Evolutionary conservation across 1,284 basidiomycete genomes (phyloP), one percentile per base, ranked within the genome.

Genomic region (Peniophora sp.): DNA sequence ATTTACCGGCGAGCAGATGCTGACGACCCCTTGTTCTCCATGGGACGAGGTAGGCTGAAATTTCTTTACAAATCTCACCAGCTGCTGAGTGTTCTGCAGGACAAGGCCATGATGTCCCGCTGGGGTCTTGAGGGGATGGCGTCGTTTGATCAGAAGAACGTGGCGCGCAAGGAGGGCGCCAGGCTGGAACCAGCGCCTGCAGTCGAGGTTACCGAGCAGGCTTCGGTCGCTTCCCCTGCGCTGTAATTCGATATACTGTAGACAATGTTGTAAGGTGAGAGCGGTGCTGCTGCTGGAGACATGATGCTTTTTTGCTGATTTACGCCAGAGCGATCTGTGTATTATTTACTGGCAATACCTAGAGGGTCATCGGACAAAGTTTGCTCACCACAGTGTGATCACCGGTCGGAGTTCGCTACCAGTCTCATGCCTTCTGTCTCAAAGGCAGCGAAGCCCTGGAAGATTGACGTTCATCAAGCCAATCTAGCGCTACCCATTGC

Each of bases 1-100:
- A 57, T 99, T 99, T 66, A 99, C 96, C 17, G 96, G 96, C 41
- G 93, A 98, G 65, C 78, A 87, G 62, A 98, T 98, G 96, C 69
- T 99, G 56, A 99, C 96, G 5, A 98, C 96, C 12, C 95, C 96
- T 45, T 95, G 88, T 64, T 85, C 88, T 8, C 85, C 88, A 45
- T 92, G 90, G 91, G 90, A 94, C 60, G 86, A 88, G 70, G 83
- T 82, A 59, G 61, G 68, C 56, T 9, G 45, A 20, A 39, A 41
- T 22, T 50, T 50, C 39, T 23, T 48, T 17, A 12, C 19, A 14
- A 35, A 20, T 19, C 14, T 17, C 11, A 16, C 17, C 11, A 27
- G 12, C 17, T 19, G n/a, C 36, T 41, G 24, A 6, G 34, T 35
- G 17, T 43, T 22, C 27, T 19, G 8, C 35, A 94, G 78, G 96